Base-by-base conservation (phyloP, 371 early-diverging fungal genomes). In the Lichtheimia ornata region DNA sequence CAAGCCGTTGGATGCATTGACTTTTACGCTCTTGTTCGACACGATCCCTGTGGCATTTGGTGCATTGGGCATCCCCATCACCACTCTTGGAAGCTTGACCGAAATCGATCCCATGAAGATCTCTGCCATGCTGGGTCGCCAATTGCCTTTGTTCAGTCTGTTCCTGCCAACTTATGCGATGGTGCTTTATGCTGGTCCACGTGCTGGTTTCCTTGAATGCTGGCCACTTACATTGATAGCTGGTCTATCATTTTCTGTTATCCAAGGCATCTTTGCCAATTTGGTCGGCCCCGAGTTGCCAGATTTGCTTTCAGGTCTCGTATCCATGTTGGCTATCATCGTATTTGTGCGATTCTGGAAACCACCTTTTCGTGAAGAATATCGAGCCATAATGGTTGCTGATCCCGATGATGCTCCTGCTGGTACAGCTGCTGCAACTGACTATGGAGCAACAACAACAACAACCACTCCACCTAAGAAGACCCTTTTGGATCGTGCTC, bases 341-440 rank as follows among this genome's bases (percentile, higher is more conserved):
- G 52, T 59, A 1, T 74, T 81, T 69, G 78, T 78, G 9, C 82
- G 76, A 30, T 81, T 70, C 45, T 81, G 82, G 82, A 81, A 76
- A 18, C 82, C 78, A 0, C 64, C 61, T 30, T 77, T 76, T 54
- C 62, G 74, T 30, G 65, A 71, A n/a, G 79, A 81, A 57, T 81
- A 51, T 50, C 58, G 55, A 35, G 77, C 77, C 6, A 50, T 18
- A 0, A 22, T 56, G 18, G 24, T 44, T 14, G 45, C 57, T 22
- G 42, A 44, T 24, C 45, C 18, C 69, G 27, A 47, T 17, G 18
- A 0, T 22, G 17, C 14, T n/a, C 35, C 35, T 35, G 35, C 35
- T 35, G 35, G 35, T 9, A 11, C 35, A 11, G 35, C 35, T 9
- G 11, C 35, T 9, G 22, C n/a, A 18, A 45, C 45, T 18, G 45